Evolutionary conservation across 805 yeast genomes (phyloP), one percentile per base, ranked within the genome.

Genomic region (Metschnikowia gelsemii): DNA sequence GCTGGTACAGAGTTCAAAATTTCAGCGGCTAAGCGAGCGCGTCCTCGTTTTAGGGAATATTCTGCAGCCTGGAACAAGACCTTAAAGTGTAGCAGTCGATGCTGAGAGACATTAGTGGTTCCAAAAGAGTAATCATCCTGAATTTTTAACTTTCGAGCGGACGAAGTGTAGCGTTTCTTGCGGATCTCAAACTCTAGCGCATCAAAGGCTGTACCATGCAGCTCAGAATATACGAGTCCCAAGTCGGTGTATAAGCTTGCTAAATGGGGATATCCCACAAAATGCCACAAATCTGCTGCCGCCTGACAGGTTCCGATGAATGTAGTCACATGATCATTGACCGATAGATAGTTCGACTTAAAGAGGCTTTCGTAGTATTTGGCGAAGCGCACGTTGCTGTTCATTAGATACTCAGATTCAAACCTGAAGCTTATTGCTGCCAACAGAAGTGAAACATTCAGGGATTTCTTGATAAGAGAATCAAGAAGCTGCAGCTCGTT

Each of bases 401-500:
- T 56, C 59, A 82, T 64, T 23, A 72, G 50, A 44, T 80, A 77
- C 2, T 76, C 58, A 0, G 84, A 77, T 52, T 84, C 88, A 47
- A 79, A 79, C 49, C 81, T 80, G 55, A 77, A 82, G 8, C 87
- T 80, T 56, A 78, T 72, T 2, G 90, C 76, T 44, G 72, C 79
- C 49, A 75, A 62, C 54, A 61, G 67, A 39, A 69, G 58, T 18
- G 79, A 68, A 9, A 72, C 75, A 39, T 70, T 68, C 47, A 70
- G 76, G 0, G 85, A 72, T 51, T 78, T 78, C 16, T 72, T 61
- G 21, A 78, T 73, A 30, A 83, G 61, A 54, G 83, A 84, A 42
- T 78, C 79, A 18, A 86, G 62, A 9, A 87, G 73, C 54, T 84
- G 90, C 44, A 76, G 82, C 43, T 80, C 79, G 21, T 84, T 75